A percentile compares a stretch with the other conserved stretches of the same genome.
Evolutionary conservation across 179 eudicot genomes (phyloP).

Genomic region (Gypsophila paniculata): DNA sequence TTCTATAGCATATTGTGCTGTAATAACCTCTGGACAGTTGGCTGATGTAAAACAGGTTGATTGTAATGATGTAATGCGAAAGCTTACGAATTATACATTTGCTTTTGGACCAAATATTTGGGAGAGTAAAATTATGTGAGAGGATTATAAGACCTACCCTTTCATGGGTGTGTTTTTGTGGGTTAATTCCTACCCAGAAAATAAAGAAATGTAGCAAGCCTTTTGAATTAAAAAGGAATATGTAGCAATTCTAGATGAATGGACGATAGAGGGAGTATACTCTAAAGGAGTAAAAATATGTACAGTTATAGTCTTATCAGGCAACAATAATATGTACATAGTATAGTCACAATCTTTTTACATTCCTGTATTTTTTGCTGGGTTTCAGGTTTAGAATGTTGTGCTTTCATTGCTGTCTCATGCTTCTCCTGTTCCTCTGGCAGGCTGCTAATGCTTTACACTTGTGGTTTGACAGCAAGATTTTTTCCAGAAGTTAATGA

Average conservation of each 20-base stretch:
- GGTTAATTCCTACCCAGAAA: no score
- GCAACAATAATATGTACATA: neutral
- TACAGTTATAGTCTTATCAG: no score
- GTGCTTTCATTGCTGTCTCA: neutral
- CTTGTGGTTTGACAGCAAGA: conserved; percentile 59
- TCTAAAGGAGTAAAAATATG: no score
- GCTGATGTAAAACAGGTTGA: neutral
- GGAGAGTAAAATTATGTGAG: no score
- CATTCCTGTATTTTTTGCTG: neutral
- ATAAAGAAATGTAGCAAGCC: no score
- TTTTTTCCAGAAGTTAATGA: conserved; percentile 77
- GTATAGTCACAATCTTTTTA: neutral
- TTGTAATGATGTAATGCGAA: neutral
- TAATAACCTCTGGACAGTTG: neutral
- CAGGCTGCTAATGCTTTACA: conserved; percentile 12
- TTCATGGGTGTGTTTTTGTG: no score
- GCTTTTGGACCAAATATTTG: no score
- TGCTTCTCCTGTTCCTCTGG: neutral
- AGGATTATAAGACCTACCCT: no score
- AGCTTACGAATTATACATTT: neutral
- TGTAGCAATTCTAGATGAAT: no score
- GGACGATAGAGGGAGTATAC: no score
- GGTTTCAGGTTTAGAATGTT: neutral
- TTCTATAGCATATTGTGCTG: neutral
- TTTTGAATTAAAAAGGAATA: no score